Conservation (phyloP, 306 rosid genomes). For the Mimosa bimucronata region DNA sequence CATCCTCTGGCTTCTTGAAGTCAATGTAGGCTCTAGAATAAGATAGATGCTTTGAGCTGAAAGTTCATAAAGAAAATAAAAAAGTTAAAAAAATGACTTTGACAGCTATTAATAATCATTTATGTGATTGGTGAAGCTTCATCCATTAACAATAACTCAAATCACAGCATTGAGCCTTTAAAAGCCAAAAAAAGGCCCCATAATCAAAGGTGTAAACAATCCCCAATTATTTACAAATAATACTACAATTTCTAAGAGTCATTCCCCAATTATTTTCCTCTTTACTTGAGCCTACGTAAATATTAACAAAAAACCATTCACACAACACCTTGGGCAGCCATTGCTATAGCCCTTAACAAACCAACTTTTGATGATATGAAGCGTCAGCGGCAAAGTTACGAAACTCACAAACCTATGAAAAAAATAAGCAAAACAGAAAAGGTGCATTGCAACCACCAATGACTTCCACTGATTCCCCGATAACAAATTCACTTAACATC, state of each 20-base stretch:
- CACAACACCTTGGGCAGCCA: neutral
- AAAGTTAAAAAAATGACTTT: conserved; percentile 7
- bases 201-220: neutral
- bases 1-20: conserved; percentile 76
- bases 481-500: neutral
- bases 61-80: conserved; percentile 37
- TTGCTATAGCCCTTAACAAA: neutral
- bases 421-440: neutral
- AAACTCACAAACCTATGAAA: neutral
- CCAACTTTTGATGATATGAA: neutral
- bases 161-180: neutral
- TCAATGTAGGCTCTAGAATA: conserved; percentile 78
- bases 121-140: neutral
- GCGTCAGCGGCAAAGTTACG: neutral
- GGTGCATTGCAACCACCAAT: neutral
- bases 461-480: neutral
- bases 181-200: neutral
- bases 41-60: conserved; percentile 63
- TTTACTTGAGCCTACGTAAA: neutral
- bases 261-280: neutral
- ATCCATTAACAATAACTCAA: neutral
- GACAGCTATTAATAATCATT: neutral
- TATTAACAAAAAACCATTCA: neutral
- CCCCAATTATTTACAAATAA: neutral
- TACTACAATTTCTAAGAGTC: neutral